A percentile compares a stretch with the other conserved stretches of the same genome.
Evolutionary conservation across 2,329 filamentous ascomycete genomes (phyloP).

Genomic region (Akanthomyces muscarius): DNA sequence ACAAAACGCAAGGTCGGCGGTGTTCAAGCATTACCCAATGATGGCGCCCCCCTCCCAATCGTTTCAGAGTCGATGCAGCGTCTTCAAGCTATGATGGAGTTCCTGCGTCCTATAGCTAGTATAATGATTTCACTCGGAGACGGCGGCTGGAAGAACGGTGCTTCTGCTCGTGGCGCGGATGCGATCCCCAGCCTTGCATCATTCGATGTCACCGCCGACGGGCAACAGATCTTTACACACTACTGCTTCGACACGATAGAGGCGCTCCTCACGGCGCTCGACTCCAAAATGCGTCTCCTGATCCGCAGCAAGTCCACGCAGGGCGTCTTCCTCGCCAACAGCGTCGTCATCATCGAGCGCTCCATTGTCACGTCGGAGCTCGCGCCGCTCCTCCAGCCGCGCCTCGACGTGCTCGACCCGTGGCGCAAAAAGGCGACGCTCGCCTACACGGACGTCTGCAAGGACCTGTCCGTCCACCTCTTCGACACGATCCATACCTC

Average conservation of each 20-base stretch:
- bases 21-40: conserved; percentile 66
- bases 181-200: conserved; percentile 68
- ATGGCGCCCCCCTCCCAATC: conserved; percentile 73
- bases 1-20: conserved; percentile 65
- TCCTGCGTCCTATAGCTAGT: conserved; percentile 78
- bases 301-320: conserved; percentile 74
- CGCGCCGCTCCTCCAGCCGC: conserved; percentile 62
- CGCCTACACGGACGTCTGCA: conserved; percentile 82
- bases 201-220: conserved; percentile 86
- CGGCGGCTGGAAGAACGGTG: conserved; percentile 71
- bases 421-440: conserved; percentile 85
- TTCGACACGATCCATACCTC: conserved; percentile 86
- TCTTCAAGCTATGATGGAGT: conserved; percentile 80
- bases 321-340: conserved; percentile 90
- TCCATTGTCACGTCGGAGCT: conserved; percentile 81
- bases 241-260: conserved; percentile 91
- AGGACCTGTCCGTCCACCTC: conserved; percentile 77
- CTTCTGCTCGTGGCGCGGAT: conserved; percentile 55
- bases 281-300: conserved; percentile 66
- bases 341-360: conserved; percentile 76
- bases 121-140: conserved; percentile 91
- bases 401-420: conserved; percentile 64
- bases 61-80: conserved; percentile 83
- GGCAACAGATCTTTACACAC: conserved; percentile 79
- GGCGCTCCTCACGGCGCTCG: conserved; percentile 68